phyloP scores from a whole-genome alignment of 768 basidiomycete species.

The Tricholoma sp. region DNA sequence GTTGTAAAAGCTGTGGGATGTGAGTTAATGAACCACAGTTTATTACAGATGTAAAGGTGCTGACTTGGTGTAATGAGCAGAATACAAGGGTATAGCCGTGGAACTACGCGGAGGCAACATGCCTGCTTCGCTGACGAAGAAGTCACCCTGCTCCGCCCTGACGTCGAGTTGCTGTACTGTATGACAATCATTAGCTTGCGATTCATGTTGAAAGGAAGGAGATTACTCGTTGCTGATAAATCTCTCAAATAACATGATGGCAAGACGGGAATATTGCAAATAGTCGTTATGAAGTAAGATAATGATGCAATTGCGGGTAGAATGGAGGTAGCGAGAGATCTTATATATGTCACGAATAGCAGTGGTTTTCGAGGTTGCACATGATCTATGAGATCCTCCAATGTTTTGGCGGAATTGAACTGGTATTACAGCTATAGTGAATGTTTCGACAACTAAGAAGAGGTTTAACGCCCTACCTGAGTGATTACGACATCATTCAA shows the following conservation, averaged over 20 bases:
- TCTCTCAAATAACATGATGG: constrained; percentile 31
- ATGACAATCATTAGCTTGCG: neutral
- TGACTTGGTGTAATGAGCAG: constrained; percentile 67
- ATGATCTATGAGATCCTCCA: constrained; percentile 7
- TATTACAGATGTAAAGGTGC: constrained; percentile 9
- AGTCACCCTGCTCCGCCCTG: constrained; percentile 44
- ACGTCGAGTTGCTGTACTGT: constrained; percentile 60
- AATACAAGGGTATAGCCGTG: constrained; percentile 34
- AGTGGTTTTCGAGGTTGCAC: neutral
- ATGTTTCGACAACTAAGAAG: neutral
- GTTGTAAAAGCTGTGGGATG: constrained; percentile 71
- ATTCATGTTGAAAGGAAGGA: neutral
- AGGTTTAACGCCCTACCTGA: constrained; percentile 27
- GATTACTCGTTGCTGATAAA: constrained; percentile 35
- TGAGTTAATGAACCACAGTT: neutral
- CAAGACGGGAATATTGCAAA: constrained; percentile 16
- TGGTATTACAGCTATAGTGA: constrained; percentile 12
- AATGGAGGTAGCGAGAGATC: constrained; percentile 1
- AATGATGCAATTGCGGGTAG: constrained; percentile 1
- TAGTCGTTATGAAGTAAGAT: constrained; percentile 5
- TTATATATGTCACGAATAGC: neutral
- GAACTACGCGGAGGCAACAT: constrained; percentile 32
- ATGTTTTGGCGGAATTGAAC: constrained; percentile 39
- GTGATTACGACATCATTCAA: constrained; percentile 33
- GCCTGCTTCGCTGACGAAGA: constrained; percentile 38